These are phyloP conservation scores for Solanum okadae DNA, from an alignment of 257 asterid species.

Conservation along the genomic window DNA sequence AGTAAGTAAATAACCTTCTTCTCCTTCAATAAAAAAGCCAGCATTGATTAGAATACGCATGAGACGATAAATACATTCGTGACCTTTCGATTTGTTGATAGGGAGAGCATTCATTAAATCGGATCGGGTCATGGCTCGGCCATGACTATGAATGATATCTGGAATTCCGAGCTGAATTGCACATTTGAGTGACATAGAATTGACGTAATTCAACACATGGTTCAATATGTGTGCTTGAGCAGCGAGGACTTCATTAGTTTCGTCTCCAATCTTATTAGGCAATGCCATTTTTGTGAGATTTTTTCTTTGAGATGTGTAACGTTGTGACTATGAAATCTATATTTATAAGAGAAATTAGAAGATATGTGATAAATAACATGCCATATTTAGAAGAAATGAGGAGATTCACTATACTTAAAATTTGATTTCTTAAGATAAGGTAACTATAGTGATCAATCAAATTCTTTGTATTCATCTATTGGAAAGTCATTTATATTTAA, in stretches of 20 bases:
- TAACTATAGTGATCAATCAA: not conserved
- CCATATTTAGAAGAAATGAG: not conserved
- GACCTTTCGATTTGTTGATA: not conserved
- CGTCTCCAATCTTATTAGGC: not conserved
- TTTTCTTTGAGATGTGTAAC: not conserved
- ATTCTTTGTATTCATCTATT: not conserved
- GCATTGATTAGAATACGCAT: slow-evolving; percentile 1
- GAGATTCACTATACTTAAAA: not conserved
- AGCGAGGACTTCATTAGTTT: not conserved
- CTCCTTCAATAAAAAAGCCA: not conserved
- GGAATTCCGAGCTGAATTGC: too few relatives aligned
- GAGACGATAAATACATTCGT: not conserved
- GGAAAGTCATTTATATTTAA: not conserved
- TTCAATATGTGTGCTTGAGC: slow-evolving; percentile 21
- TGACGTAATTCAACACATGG: slow-evolving; percentile 5
- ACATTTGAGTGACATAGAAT: not conserved
- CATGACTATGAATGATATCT: not conserved
- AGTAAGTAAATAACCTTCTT: not conserved
- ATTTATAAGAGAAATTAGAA: not conserved
- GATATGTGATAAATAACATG: not conserved
- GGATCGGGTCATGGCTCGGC: not conserved
- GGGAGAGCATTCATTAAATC: slow-evolving; percentile 4
- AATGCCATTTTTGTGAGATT: not conserved
- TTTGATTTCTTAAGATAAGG: not conserved
- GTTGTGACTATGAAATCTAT: not conserved